phyloP scores from a whole-genome alignment of 257 asterid genomes.

The Gynochthodes officinalis region DNA sequence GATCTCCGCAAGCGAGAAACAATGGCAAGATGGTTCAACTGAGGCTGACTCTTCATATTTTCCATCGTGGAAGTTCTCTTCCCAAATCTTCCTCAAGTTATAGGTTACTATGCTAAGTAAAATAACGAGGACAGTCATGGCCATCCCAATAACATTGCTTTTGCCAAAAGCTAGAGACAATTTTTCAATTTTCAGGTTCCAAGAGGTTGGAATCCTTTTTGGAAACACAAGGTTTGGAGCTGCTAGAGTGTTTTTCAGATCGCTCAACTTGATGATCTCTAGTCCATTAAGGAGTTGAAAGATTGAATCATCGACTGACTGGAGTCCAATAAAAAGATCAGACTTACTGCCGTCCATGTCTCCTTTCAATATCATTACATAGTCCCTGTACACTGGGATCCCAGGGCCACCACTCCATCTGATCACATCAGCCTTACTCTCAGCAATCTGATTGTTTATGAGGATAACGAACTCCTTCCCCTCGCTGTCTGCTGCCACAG shows the following conservation, averaged over 20 bases:
- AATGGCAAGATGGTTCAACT: neutral
- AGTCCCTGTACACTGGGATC: conserved; percentile 14
- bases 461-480: conserved; percentile 2
- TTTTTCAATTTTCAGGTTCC: too few relatives aligned
- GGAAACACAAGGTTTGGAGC: neutral
- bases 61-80: neutral
- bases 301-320: neutral
- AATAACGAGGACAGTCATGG: neutral
- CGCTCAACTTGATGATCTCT: conserved; percentile 20
- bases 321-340: neutral
- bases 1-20: conserved; percentile 15
- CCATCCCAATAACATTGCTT: neutral
- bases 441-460: conserved; percentile 4
- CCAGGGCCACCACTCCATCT: conserved; percentile 2
- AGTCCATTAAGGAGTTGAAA: conserved; percentile 1
- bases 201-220: too few relatives aligned
- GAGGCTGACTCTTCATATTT: neutral
- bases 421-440: conserved; percentile 1
- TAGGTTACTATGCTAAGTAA: neutral
- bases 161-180: neutral
- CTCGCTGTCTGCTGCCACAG: neutral
- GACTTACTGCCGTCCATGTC: neutral
- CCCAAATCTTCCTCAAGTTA: neutral
- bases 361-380: neutral
- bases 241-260: conserved; percentile 8